Percentiles rank a stretch among this genome's conserved stretches.
phyloP scores from a whole-genome alignment of 495 filamentous ascomycete genomes.

The Aspergillus avenaceus region DNA sequence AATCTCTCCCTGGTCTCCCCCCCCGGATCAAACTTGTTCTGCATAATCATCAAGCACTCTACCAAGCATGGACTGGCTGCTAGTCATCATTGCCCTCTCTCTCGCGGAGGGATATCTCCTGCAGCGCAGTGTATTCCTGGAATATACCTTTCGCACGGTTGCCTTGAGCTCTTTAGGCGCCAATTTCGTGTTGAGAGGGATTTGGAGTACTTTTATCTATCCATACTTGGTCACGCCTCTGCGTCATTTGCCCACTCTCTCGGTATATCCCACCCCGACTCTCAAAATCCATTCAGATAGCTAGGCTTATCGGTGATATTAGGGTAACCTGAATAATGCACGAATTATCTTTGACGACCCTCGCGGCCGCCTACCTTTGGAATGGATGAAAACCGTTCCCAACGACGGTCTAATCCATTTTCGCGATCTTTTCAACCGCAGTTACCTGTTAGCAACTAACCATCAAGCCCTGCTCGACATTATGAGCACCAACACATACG shows the following conservation, averaged over 20 bases:
- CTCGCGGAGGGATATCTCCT: constrained; percentile 28
- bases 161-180: constrained; percentile 17
- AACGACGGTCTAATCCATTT: constrained; percentile 87
- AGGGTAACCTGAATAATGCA: constrained; percentile 55
- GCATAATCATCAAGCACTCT: too few species aligned
- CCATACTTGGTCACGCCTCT: constrained; percentile 71
- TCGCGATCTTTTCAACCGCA: constrained; percentile 36
- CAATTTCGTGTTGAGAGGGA: constrained; percentile 20
- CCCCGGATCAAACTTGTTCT: constrained; percentile 1
- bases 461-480: constrained; percentile 49
- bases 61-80: constrained; percentile 12
- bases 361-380: constrained; percentile 55
- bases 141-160: constrained; percentile 22
- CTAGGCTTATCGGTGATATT: background rate
- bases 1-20: background rate
- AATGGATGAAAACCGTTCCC: constrained; percentile 72
- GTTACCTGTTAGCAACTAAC: constrained; percentile 35
- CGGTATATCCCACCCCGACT: constrained; percentile 29
- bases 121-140: constrained; percentile 24
- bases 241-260: constrained; percentile 56
- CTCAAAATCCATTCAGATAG: background rate
- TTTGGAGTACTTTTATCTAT: constrained; percentile 59
- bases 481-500: constrained; percentile 51
- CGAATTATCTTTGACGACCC: constrained; percentile 50
- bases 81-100: constrained; percentile 20